Percentiles rank a stretch among this genome's conserved stretches.
Evolutionary conservation across 2,329 filamentous ascomycete genomes (phyloP).

Genomic region (Scytalidium lignicola): DNA sequence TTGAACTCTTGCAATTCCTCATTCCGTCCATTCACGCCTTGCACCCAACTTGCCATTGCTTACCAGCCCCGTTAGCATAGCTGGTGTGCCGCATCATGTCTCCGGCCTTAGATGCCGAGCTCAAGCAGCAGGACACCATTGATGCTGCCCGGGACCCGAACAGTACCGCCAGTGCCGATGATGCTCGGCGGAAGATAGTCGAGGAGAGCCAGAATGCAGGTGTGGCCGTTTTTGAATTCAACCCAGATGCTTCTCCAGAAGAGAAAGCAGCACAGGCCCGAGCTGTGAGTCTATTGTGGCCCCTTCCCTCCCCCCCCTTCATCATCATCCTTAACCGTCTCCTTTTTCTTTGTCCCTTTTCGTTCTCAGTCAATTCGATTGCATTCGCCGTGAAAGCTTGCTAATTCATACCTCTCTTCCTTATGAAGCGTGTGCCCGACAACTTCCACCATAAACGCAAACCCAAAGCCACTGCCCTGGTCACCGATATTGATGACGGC

Average conservation of each 20-base stretch:
- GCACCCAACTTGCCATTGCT: background rate
- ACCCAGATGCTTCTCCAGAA: constrained; percentile 77
- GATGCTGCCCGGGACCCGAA: constrained; percentile 71
- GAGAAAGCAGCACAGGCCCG: constrained; percentile 77
- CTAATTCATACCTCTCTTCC: background rate
- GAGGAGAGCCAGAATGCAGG: constrained; percentile 76
- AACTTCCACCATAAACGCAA: constrained; percentile 57
- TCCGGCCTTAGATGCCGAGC: constrained; percentile 46
- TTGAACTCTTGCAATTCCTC: too few species aligned
- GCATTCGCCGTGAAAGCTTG: too few species aligned
- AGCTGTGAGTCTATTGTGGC: constrained; percentile 69
- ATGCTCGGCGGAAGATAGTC: constrained; percentile 69
- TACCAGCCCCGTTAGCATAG: constrained; percentile 2
- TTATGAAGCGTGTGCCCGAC: constrained; percentile 55
- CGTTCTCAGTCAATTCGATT: background rate
- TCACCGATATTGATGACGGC: constrained; percentile 74
- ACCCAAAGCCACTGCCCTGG: constrained; percentile 63
- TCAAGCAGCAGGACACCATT: constrained; percentile 75
- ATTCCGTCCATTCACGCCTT: background rate
- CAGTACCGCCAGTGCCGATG: constrained; percentile 60
- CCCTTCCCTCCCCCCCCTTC: too few species aligned
- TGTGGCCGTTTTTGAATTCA: constrained; percentile 74
- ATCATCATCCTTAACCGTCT: background rate
- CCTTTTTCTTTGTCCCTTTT: constrained; percentile 8
- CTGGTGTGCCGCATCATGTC: constrained; percentile 10